Evolutionary conservation across 2,329 filamentous ascomycete genomes (phyloP), one percentile per base, ranked within the genome.

Genomic region (Blastomyces silverae): DNA sequence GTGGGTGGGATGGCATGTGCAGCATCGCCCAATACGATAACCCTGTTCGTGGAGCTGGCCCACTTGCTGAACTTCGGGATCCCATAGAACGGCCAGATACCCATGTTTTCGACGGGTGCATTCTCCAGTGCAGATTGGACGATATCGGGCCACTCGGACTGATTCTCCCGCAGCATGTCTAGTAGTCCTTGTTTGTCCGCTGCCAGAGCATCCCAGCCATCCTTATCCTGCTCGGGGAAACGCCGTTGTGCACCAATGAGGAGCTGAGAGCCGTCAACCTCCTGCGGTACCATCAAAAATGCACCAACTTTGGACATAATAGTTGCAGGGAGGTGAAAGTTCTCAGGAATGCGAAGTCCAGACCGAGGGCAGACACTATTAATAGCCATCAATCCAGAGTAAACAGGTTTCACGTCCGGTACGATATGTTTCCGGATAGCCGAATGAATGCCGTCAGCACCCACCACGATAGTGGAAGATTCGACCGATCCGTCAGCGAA

Each of bases 1-100:
- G 85, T 82, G 0, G 86, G 86, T 0, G 84, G 83, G 50, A 83
- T 83, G 0, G 85, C 85, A 70, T 88, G 86, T 0, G 86, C 86
- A 0, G 86, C 85, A 69, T 89, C 86, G 17, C 86, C 86, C 0
- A 85, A 73, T 44, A 85, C 78, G 2, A 82, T 70, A 4, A 82
- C 78, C 0, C 76, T 72, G 0, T 72, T 69, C 6, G 69, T 64
- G 0, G 70, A 67, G 0, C 79, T 81, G 0, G 70, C 69, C 82
- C 82, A 84, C 0, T 69, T 72, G 1, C 78, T 75, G 0, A 84
- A 75, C 67, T 77, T 78, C 0, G 82, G 82, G 0, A 83, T 74
- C 1, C 78, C 70, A 64, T 80, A 81, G 50, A 83, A 84, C 0
- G 81, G 80, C 82, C 82, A 84, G 0, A 81, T 69, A 61, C 79